Percentiles rank a stretch among this genome's conserved stretches.
These are phyloP conservation scores for Candida ulmi DNA, from an alignment of 805 yeast species.

Conservation along the genomic window DNA sequence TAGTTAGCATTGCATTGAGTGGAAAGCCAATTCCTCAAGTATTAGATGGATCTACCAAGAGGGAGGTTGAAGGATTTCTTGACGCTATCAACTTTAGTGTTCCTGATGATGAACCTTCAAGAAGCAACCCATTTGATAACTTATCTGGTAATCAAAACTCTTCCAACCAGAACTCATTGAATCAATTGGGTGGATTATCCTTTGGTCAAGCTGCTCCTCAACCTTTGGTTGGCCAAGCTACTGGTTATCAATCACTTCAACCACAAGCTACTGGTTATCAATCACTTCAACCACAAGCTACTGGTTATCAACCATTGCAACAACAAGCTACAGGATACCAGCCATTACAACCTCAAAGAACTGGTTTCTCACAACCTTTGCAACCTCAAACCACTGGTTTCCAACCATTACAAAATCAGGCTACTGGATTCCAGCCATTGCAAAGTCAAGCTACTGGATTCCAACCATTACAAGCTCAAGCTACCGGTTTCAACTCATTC, in stretches of 20 bases:
- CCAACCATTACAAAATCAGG: conserved; percentile 22
- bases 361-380: conserved; percentile 29
- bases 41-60: conserved; percentile 66
- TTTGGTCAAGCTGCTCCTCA: conserved; percentile 19
- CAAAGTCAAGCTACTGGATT: conserved; percentile 27
- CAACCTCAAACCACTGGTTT: conserved; percentile 21
- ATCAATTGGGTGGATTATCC: conserved; percentile 30
- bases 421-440: conserved; percentile 24
- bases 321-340: conserved; percentile 23
- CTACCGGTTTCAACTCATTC: conserved; percentile 27
- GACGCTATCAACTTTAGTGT: conserved; percentile 80
- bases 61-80: conserved; percentile 84
- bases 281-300: conserved; percentile 26
- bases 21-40: conserved; percentile 74
- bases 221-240: conserved; percentile 8
- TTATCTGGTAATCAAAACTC: conserved; percentile 11
- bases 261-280: conserved; percentile 25
- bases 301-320: conserved; percentile 28
- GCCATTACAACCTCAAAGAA: conserved; percentile 27
- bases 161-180: conserved; percentile 24
- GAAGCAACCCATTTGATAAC: conserved; percentile 38
- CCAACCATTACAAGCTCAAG: conserved; percentile 45
- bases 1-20: conserved; percentile 70
- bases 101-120: conserved; percentile 41
- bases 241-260: conserved; percentile 22